These are phyloP conservation scores for Kodamaea lidongshanica DNA, from an alignment of 805 yeast species.

Conservation along the genomic window DNA sequence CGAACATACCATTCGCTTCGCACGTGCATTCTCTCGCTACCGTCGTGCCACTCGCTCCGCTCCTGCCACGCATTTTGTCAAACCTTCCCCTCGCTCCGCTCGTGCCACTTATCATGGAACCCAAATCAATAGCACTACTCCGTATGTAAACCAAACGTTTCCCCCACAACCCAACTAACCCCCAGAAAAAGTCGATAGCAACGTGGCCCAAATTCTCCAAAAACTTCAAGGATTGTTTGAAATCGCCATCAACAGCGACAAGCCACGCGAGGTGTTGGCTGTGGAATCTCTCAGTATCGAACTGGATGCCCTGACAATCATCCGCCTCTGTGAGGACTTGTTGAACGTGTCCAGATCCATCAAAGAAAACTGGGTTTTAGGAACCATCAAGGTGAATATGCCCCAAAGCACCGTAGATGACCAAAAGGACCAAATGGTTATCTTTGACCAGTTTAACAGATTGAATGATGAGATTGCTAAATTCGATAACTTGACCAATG, in stretches of 20 bases:
- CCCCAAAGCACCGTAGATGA: constrained; percentile 11
- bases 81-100: too few relatives aligned
- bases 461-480: constrained; percentile 27
- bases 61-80: too few relatives aligned
- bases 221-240: constrained; percentile 51
- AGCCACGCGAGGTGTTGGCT: constrained; percentile 37
- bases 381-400: constrained; percentile 38
- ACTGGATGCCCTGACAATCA: constrained; percentile 44
- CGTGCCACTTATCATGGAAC: constrained; percentile 34
- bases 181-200: constrained; percentile 45
- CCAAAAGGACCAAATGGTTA: constrained; percentile 14
- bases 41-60: too few relatives aligned
- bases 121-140: constrained; percentile 34
- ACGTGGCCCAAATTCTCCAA: constrained; percentile 45
- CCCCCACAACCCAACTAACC: constrained; percentile 2
- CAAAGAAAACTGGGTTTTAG: constrained; percentile 54
- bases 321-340: constrained; percentile 49
- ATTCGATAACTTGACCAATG: constrained; percentile 17
- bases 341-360: constrained; percentile 42
- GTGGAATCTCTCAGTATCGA: constrained; percentile 54
- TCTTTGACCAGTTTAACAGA: constrained; percentile 29
- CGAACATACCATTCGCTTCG: too few relatives aligned
- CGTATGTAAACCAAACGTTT: constrained; percentile 20
- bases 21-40: too few relatives aligned
- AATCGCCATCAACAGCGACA: constrained; percentile 37